A percentile compares a stretch with the other conserved stretches of the same genome.
Conservation (phyloP, 2,329 filamentous ascomycete species). For the Neopestalotiopsis sp. region DNA sequence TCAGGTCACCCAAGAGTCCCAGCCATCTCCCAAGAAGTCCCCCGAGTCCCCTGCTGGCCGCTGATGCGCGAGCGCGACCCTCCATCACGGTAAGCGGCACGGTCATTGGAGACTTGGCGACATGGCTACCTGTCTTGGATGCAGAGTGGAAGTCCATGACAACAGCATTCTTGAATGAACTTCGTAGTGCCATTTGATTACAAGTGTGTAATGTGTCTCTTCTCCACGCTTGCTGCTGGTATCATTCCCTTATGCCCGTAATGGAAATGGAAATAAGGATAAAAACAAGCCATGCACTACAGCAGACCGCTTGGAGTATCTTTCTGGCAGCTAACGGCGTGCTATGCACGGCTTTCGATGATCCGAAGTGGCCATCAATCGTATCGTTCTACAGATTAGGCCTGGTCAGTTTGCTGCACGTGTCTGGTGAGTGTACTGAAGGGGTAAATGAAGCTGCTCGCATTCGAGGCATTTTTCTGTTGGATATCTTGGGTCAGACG, state of each 20-base stretch:
- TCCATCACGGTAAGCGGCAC: conserved; percentile 12
- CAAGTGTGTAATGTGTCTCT: not conserved
- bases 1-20: not conserved
- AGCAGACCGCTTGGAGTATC: not conserved
- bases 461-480: not conserved
- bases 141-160: not conserved
- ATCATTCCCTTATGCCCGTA: not conserved
- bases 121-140: not conserved
- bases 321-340: not conserved
- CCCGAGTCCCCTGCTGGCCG: not conserved
- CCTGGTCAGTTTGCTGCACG: not conserved
- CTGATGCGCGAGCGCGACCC: conserved; percentile 8
- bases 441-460: not conserved
- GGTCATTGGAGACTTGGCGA: not conserved
- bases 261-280: not conserved
- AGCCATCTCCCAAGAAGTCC: not conserved
- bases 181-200: not conserved
- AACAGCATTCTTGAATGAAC: not conserved
- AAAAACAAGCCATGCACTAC: not conserved
- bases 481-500: not conserved
- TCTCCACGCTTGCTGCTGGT: not conserved
- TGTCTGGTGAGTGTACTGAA: not conserved
- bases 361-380: too few species aligned
- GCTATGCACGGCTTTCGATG: too few species aligned
- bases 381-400: not conserved